Conservation (phyloP, 148 eudicot species). For the Hydrangea macrophylla region DNA sequence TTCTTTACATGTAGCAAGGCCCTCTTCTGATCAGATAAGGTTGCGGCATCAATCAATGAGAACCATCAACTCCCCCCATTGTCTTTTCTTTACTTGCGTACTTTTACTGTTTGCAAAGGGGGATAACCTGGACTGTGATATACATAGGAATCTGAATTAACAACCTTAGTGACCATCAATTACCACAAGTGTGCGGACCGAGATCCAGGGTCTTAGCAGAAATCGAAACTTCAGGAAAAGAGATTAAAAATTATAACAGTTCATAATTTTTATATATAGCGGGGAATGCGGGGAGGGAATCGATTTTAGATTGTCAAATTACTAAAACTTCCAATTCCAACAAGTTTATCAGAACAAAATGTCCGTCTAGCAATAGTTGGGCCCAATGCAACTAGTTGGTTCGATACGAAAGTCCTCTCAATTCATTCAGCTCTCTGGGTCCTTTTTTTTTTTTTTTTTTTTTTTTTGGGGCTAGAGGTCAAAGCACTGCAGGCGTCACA, state of each 20-base stretch:
- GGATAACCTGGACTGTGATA: constrained; percentile 80
- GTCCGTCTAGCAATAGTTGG: too few species aligned
- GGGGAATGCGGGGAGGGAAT: too few species aligned
- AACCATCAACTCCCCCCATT: constrained; percentile 58
- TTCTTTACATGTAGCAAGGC: constrained; percentile 81
- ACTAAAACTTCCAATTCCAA: too few species aligned
- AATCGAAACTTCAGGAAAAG: background rate
- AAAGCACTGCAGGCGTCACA: too few species aligned
- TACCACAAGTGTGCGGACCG: constrained; percentile 94
- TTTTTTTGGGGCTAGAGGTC: too few species aligned
- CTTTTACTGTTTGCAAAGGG: constrained; percentile 90
- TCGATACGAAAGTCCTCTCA: too few species aligned
- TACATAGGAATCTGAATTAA: constrained; percentile 13
- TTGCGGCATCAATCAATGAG: constrained; percentile 68
- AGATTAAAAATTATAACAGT: background rate
- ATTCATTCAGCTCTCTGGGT: too few species aligned
- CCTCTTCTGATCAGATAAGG: constrained; percentile 68
- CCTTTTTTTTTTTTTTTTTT: too few species aligned
- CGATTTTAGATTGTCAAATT: too few species aligned
- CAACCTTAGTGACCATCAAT: constrained; percentile 96
- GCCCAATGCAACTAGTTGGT: too few species aligned
- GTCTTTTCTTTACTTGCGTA: constrained; percentile 50
- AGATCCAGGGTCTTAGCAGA: constrained; percentile 51
- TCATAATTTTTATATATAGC: background rate
- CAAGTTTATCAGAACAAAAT: too few species aligned